These are phyloP conservation scores for Euryodendron excelsum DNA, from an alignment of 148 eudicot species.

Conservation along the genomic window DNA sequence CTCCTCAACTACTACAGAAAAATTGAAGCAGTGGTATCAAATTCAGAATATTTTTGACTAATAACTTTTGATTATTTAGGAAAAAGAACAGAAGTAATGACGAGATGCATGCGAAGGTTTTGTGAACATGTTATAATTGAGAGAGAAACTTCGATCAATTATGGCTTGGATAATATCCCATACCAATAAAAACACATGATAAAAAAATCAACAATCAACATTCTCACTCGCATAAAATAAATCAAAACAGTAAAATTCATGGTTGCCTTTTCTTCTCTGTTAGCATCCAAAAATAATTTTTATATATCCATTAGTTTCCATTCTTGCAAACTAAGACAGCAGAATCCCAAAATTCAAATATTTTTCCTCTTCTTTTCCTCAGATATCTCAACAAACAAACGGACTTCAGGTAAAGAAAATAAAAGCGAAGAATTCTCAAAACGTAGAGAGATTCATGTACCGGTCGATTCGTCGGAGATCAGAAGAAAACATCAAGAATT, in stretches of 20 bases:
- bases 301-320: background rate
- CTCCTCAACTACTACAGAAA: background rate
- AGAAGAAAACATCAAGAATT: background rate
- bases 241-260: background rate
- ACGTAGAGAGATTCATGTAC: slow-evolving; percentile 1
- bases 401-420: background rate
- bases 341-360: background rate
- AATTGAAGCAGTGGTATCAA: too few species aligned
- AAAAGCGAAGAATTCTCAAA: background rate
- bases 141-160: too few species aligned
- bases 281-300: background rate
- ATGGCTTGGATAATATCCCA: too few species aligned
- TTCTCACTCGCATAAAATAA: too few species aligned
- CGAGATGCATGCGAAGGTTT: too few species aligned
- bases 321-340: background rate
- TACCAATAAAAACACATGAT: too few species aligned
- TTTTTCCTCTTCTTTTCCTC: background rate
- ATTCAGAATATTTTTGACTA: too few species aligned
- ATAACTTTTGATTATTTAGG: too few species aligned
- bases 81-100: too few species aligned
- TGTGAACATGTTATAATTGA: too few species aligned
- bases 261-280: background rate
- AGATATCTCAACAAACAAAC: slow-evolving; percentile 6
- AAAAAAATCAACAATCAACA: too few species aligned
- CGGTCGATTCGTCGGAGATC: background rate